A percentile compares a stretch with the other conserved stretches of the same genome.
These are phyloP conservation scores for Solanum gracilifrons DNA, from an alignment of 257 asterid genomes.

Conservation along the genomic window DNA sequence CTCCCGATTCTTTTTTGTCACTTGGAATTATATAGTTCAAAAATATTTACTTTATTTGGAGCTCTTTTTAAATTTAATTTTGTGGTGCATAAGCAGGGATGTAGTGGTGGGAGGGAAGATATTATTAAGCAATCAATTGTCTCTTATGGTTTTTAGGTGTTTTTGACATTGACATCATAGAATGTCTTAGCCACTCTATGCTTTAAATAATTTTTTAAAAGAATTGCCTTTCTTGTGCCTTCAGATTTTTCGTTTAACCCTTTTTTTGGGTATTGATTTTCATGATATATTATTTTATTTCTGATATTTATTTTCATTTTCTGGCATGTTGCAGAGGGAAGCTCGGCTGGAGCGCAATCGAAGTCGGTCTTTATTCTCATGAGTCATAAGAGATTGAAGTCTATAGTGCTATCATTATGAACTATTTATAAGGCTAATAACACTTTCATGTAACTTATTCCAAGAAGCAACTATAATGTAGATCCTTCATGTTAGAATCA, in stretches of 20 bases:
- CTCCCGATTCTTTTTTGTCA: not conserved
- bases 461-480: not conserved
- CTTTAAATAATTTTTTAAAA: not conserved
- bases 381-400: constrained; percentile 10
- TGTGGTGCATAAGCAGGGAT: not conserved
- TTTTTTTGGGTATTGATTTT: not conserved
- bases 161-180: not conserved
- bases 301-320: not conserved
- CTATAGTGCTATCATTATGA: not conserved
- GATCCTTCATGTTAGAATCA: not conserved
- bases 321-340: constrained; percentile 66
- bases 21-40: not conserved
- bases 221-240: not conserved
- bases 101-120: not conserved
- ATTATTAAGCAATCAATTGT: not conserved
- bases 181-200: not conserved
- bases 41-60: not conserved
- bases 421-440: not conserved
- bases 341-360: constrained; percentile 87
- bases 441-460: not conserved
- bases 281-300: not conserved
- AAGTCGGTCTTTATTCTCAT: constrained; percentile 67
- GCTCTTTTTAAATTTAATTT: not conserved
- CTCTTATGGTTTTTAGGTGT: not conserved
- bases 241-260: not conserved